Evolutionary conservation across 495 filamentous ascomycete species (phyloP), one percentile per base, ranked within the genome.

Genomic region (Aspergillus avenaceus): DNA sequence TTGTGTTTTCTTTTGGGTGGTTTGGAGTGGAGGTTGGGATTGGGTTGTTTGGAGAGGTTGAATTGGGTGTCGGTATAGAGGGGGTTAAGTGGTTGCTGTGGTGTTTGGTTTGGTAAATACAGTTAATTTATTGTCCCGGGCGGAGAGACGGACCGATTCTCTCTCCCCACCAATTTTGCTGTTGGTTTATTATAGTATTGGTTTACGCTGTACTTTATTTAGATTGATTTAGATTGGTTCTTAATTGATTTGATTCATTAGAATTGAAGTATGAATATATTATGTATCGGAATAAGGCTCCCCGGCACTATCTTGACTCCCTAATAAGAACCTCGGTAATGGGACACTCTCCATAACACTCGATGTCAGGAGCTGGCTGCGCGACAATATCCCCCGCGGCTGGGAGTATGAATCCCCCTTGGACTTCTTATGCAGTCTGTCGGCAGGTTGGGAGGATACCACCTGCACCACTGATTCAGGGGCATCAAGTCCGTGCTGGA

Each of bases 291-390:
- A 62, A 53, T 74, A 74, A n/a, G 71, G 69, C 41, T 71, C 69
- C 22, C 67, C 71, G 26, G 73, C 62, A 55, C 68, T 74, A 36
- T 74, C 73, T 52, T 76, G 70, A 53, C 70, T 76, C 12, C 61
- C 58, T 61, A 65, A 59, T 61, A 67, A 68, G 19, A 73, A 70
- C 3, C 59, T 55, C 0, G 73, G 73, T 12, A 73, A 26, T 2
- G 73, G 70, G 18, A 76, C 54, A 49, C 73, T 76, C 38, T 76
- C 73, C 73, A 76, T 74, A 5, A 76, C 62, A 44, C 71, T 74
- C 7, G 71, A 73, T 1, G 71, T 70, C 12, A 76, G 57, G 41
- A 74, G 57, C 31, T 74, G 68, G 49, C 64, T 71, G n/a, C 61
- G 54, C 14, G 65, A 61, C 11, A 74, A 31, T 8, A 73, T 42